Evolutionary conservation across 2,329 filamentous ascomycete genomes (phyloP), one percentile per base, ranked within the genome.

Genomic region (Fusarium devonianum): DNA sequence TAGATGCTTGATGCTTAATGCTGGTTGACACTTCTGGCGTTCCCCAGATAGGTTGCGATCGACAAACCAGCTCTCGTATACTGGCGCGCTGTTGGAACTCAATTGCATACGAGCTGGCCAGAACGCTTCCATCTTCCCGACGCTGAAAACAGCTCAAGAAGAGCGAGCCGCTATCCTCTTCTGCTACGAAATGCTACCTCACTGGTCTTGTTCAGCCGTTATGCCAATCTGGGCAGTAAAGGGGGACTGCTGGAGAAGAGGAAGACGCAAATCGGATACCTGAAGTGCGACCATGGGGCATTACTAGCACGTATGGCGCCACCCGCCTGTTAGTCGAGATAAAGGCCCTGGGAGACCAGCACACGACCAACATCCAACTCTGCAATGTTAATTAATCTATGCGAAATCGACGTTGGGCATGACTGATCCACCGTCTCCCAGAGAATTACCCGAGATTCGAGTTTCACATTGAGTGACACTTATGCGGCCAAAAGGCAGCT

Each of bases 251-350:
- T 25, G 32, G 9, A 37, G 32, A 37, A 13, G 25, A 45, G 33
- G 13, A 37, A 45, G 26, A 37, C 33, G 32, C 22, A 21, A 35
- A 58, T 56, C 50, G 37, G 45, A 37, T 25, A 42, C 23, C 34
- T 40, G 36, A 43, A 60, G 49, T 49, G 18, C 32, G 13, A 53
- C 42, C 26, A 52, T 32, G 28, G 56, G 56, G 47, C 40, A n/a
- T n/a, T n/a, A n/a, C n/a, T n/a, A n/a, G n/a, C n/a, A n/a, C 39
- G 14, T 35, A 58, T 58, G 41, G 55, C 56, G 53, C 51, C 56
- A 58, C 22, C 3, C 22, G 3, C 8, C 12, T 25, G 22, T 25
- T 9, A 25, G 22, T 11, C 22, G 22, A 25, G 22, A 4, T 25
- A 11, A 3, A 25, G 9, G 22, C 22, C 22, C 7, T 25, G n/a